These are phyloP conservation scores for Hypocreales sp. DNA, from an alignment of 2,329 filamentous ascomycete genomes.

Conservation along the genomic window DNA sequence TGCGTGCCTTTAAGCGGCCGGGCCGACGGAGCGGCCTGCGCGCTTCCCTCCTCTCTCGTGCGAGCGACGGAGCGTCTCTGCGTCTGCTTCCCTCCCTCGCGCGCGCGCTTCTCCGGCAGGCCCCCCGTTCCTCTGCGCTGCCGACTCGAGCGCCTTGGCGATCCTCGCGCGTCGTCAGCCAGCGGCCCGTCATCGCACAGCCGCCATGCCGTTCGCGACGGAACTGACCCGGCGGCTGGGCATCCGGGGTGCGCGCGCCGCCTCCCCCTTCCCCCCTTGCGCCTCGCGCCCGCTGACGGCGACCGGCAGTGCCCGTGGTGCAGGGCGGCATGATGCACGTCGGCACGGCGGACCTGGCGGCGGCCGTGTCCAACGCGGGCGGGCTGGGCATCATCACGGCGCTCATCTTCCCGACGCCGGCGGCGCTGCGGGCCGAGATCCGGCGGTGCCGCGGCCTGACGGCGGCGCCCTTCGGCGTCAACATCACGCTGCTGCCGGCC, in stretches of 20 bases:
- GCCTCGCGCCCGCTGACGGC: background rate
- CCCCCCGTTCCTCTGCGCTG: no score
- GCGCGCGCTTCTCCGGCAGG: no score
- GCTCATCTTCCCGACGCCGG: conserved; percentile 83
- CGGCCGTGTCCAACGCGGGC: conserved; percentile 67
- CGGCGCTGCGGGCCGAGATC: conserved; percentile 88
- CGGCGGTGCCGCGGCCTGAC: conserved; percentile 70
- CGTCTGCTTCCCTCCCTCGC: no score
- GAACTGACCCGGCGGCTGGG: conserved; percentile 41
- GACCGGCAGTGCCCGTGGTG: conserved; percentile 67
- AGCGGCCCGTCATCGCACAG: no score
- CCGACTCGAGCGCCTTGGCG: no score
- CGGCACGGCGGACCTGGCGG: conserved; percentile 64
- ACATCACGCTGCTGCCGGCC: conserved; percentile 83
- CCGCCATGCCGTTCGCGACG: conserved; percentile 40
- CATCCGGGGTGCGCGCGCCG: conserved; percentile 27
- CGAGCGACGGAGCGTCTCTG: no score
- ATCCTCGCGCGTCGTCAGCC: no score
- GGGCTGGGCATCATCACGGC: conserved; percentile 72
- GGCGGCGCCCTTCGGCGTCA: conserved; percentile 72
- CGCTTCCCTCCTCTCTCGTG: no score
- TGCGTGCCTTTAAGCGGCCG: no score
- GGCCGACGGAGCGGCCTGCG: no score
- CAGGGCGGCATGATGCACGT: conserved; percentile 84
- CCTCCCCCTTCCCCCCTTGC: background rate